Conservation (phyloP, 805 yeast species). For the Scheffersomyces coipomensis region DNA sequence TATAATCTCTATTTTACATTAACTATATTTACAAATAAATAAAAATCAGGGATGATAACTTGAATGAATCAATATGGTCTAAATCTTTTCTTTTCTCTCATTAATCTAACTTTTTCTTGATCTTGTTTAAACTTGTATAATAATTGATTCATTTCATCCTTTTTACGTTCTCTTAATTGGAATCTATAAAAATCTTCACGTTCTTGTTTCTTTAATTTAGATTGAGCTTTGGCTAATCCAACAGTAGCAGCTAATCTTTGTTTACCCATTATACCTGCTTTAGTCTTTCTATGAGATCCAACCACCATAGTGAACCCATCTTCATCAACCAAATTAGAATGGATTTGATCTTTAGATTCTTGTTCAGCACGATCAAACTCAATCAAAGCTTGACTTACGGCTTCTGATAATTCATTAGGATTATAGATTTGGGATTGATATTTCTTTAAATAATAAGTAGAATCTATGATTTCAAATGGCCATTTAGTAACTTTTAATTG, state of each 20-base stretch:
- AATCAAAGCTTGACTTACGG: slow-evolving; percentile 60
- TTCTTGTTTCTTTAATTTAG: slow-evolving; percentile 67
- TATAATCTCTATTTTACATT: too few relatives aligned
- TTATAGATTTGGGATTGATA: slow-evolving; percentile 40
- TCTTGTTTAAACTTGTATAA: slow-evolving; percentile 83
- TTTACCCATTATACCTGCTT: slow-evolving; percentile 66
- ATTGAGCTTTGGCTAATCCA: slow-evolving; percentile 34
- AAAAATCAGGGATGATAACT: too few relatives aligned
- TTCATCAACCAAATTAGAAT: slow-evolving; percentile 71
- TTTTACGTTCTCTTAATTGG: slow-evolving; percentile 92
- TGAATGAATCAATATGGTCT: slow-evolving; percentile 88
- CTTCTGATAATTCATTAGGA: slow-evolving; percentile 48
- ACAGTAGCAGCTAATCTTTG: slow-evolving; percentile 39
- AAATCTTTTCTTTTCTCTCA: slow-evolving; percentile 81
- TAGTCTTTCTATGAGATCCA: slow-evolving; percentile 79
- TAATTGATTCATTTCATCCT: slow-evolving; percentile 86
- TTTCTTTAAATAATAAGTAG: slow-evolving; percentile 43
- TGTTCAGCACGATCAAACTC: slow-evolving; percentile 72
- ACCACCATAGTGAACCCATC: slow-evolving; percentile 94
- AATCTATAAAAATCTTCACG: slow-evolving; percentile 92
- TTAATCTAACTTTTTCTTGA: slow-evolving; percentile 75
- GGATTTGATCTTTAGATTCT: slow-evolving; percentile 53
- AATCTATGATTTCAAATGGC: slow-evolving; percentile 29
- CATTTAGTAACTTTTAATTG: slow-evolving; percentile 28
- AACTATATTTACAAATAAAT: too few relatives aligned